Percentiles rank a stretch among this genome's conserved stretches.
Conservation (phyloP, 78 protist genomes). For the Emiliania huxleyi region DNA sequence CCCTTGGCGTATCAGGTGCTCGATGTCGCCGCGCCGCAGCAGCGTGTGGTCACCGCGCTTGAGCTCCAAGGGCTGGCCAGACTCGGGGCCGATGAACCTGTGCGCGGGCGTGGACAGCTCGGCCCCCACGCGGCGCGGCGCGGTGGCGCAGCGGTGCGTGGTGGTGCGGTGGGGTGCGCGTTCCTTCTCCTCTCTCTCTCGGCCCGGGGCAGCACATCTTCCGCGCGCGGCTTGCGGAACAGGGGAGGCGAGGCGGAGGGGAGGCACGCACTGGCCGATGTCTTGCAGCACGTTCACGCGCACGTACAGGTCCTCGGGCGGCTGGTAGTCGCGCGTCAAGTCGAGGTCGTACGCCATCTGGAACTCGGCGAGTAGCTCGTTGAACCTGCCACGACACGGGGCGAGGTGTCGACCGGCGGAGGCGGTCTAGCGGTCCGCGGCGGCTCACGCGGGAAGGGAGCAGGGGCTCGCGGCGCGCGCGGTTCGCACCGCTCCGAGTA, state of each 20-base stretch:
- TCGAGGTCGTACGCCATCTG: background rate
- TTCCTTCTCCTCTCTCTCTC: no score
- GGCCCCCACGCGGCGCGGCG: no score
- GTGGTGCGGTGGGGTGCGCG: no score
- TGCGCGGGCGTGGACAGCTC: no score
- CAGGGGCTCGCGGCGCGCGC: background rate
- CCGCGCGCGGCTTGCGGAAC: no score
- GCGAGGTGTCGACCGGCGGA: background rate
- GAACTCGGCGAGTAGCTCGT: background rate
- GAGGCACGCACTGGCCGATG: background rate
- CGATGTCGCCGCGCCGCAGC: slow-evolving; percentile 28
- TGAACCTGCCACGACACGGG: background rate
- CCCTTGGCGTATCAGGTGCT: slow-evolving; percentile 27
- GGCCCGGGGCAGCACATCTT: no score
- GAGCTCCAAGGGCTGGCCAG: background rate
- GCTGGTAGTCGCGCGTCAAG: background rate
- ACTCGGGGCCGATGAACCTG: background rate
- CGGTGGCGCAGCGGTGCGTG: no score
- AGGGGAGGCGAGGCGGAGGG: no score
- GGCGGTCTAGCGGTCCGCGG: background rate
- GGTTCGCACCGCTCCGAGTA: background rate
- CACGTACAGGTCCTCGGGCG: background rate
- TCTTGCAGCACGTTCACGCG: background rate
- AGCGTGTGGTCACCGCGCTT: background rate
- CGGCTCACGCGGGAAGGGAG: background rate